Conservation (phyloP, 768 basidiomycete species). For the Tubosaeta sp. region DNA sequence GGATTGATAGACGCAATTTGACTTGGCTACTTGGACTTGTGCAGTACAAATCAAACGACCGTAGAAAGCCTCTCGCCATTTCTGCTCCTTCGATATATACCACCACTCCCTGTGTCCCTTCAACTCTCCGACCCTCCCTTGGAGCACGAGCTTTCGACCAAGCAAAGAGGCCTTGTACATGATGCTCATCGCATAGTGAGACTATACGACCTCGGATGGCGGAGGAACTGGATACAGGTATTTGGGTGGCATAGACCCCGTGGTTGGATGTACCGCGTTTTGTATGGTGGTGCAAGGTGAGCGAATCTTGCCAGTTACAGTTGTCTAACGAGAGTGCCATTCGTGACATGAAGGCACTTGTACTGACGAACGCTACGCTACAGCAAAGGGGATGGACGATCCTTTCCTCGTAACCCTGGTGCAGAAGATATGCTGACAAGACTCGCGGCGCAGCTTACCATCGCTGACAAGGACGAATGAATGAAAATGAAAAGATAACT, state of each 20-base stretch:
- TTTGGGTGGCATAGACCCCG: slow-evolving; percentile 53
- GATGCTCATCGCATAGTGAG: slow-evolving; percentile 57
- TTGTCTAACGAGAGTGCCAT: background rate
- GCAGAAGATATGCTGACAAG: slow-evolving; percentile 63
- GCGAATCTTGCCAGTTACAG: slow-evolving; percentile 19
- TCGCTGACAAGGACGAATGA: slow-evolving; percentile 48
- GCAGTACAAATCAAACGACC: slow-evolving; percentile 81
- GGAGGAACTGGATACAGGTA: slow-evolving; percentile 63
- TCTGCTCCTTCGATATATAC: slow-evolving; percentile 64
- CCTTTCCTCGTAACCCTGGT: slow-evolving; percentile 64
- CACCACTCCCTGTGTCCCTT: slow-evolving; percentile 46
- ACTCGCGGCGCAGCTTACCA: slow-evolving; percentile 59
- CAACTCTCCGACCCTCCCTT: slow-evolving; percentile 65
- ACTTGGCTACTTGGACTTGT: background rate
- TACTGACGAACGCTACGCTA: slow-evolving; percentile 5
- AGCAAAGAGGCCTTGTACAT: slow-evolving; percentile 62
- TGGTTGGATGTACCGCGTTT: slow-evolving; percentile 51
- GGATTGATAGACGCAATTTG: background rate
- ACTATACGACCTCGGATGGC: slow-evolving; percentile 73
- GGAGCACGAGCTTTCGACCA: slow-evolving; percentile 65
- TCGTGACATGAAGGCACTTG: background rate
- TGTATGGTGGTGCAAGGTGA: slow-evolving; percentile 64
- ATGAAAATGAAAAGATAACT: background rate
- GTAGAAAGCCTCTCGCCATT: slow-evolving; percentile 74
- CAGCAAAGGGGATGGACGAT: slow-evolving; percentile 63